A percentile compares a stretch with the other conserved stretches of the same genome.
Conservation (phyloP, 83 land plant genomes). For the Picea abies region DNA sequence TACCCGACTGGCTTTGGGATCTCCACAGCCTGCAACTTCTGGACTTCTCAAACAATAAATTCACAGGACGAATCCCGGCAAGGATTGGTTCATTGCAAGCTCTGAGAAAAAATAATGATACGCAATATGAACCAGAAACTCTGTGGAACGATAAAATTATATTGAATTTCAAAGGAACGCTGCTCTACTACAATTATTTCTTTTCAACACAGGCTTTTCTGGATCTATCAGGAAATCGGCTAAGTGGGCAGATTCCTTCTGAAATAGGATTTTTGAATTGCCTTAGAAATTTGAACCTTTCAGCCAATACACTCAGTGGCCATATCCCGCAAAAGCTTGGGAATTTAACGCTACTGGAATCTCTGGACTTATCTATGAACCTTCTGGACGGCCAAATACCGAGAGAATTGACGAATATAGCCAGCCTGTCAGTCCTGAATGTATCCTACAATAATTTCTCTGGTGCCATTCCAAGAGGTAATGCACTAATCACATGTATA, state of each 20-base stretch:
- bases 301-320: conserved; percentile 45
- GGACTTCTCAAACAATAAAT: conserved; percentile 39
- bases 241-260: conserved; percentile 28
- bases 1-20: background rate
- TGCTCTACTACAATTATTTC: too few relatives aligned
- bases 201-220: too few relatives aligned
- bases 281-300: conserved; percentile 48
- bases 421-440: conserved; percentile 18
- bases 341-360: conserved; percentile 18
- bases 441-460: background rate
- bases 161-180: too few relatives aligned
- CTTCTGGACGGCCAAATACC: conserved; percentile 49
- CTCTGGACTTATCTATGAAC: conserved; percentile 56
- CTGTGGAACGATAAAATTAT: too few relatives aligned
- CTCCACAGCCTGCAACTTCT: conserved; percentile 28
- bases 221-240: too few relatives aligned
- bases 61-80: conserved; percentile 48
- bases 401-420: conserved; percentile 33
- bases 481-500: too few relatives aligned
- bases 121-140: too few relatives aligned
- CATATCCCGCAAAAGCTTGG: conserved; percentile 35
- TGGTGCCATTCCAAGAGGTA: too few relatives aligned
- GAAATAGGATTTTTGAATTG: conserved; percentile 39
- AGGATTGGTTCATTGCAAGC: conserved; percentile 53
- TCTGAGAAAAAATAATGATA: too few relatives aligned